A percentile compares a stretch with the other conserved stretches of the same genome.
phyloP scores from a whole-genome alignment of 768 basidiomycete genomes.

The Termitomyces sp. region DNA sequence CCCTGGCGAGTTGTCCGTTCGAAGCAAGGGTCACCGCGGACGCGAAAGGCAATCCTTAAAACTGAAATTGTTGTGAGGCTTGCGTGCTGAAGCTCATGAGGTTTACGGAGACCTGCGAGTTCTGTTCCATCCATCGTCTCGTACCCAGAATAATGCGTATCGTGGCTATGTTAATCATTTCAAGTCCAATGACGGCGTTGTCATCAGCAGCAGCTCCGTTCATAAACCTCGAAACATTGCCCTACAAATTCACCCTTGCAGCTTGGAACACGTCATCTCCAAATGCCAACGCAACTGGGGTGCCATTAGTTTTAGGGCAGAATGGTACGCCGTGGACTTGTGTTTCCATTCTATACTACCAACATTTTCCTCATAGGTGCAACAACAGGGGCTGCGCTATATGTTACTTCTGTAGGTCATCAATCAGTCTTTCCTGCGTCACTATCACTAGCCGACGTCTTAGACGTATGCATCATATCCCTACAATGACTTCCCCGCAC shows the following conservation, averaged over 20 bases:
- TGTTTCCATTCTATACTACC: neutral
- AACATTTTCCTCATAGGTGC: conserved; percentile 20
- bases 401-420: conserved; percentile 39
- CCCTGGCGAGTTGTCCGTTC: neutral
- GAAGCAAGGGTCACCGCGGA: neutral
- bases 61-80: neutral
- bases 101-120: neutral
- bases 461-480: conserved; percentile 48
- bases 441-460: neutral
- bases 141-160: neutral
- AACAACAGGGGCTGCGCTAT: conserved; percentile 30
- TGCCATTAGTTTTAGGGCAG: conserved; percentile 39
- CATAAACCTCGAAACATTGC: conserved; percentile 9
- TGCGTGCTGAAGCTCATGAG: neutral
- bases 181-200: neutral
- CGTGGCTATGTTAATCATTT: neutral
- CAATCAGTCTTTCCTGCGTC: neutral
- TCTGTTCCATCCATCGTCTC: neutral
- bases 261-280: conserved; percentile 36
- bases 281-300: conserved; percentile 41
- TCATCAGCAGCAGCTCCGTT: neutral
- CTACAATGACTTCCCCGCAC: conserved; percentile 40
- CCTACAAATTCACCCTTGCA: conserved; percentile 40
- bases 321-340: conserved; percentile 21
- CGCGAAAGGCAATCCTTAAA: neutral